Percentiles rank a stretch among this genome's conserved stretches.
Conservation (phyloP, 1,284 basidiomycete genomes). For the Exobasidium rhododendri region DNA sequence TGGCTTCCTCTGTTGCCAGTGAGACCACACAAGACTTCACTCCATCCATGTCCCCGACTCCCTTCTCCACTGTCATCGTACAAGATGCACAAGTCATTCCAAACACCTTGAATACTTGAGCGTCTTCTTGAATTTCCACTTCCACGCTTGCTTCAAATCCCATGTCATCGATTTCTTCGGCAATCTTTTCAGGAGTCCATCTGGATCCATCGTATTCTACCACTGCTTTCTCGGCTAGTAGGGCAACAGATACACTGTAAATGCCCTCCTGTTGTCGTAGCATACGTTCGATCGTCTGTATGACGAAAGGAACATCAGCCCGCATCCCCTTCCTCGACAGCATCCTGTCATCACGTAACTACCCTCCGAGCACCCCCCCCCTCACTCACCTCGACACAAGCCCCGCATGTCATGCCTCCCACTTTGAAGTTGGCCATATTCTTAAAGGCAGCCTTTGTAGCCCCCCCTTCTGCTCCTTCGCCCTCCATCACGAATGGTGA, state of each 20-base stretch:
- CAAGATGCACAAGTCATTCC: slow-evolving; percentile 88
- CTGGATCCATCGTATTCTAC: slow-evolving; percentile 75
- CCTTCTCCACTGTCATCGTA: slow-evolving; percentile 71
- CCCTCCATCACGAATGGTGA: too few species aligned
- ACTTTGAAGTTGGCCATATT: slow-evolving; percentile 64
- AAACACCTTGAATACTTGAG: slow-evolving; percentile 66
- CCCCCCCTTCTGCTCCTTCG: too few species aligned
- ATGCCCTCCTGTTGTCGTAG: slow-evolving; percentile 82
- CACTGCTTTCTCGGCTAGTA: slow-evolving; percentile 87
- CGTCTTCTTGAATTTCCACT: slow-evolving; percentile 11
- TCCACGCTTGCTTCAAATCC: slow-evolving; percentile 71
- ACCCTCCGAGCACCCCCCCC: neutral
- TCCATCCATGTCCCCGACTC: slow-evolving; percentile 65
- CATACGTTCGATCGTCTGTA: slow-evolving; percentile 78
- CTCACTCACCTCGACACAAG: slow-evolving; percentile 75
- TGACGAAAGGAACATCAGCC: slow-evolving; percentile 6
- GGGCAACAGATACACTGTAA: slow-evolving; percentile 79
- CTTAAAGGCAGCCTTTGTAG: neutral
- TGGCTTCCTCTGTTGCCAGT: slow-evolving; percentile 40
- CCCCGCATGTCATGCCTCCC: slow-evolving; percentile 86
- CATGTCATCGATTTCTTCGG: slow-evolving; percentile 81
- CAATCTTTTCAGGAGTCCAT: slow-evolving; percentile 72
- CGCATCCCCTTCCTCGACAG: slow-evolving; percentile 56
- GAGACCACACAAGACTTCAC: slow-evolving; percentile 36
- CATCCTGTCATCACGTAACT: neutral